These are phyloP conservation scores for Fulvia fulva DNA, from an alignment of 2,329 filamentous ascomycete genomes.

Conservation along the genomic window DNA sequence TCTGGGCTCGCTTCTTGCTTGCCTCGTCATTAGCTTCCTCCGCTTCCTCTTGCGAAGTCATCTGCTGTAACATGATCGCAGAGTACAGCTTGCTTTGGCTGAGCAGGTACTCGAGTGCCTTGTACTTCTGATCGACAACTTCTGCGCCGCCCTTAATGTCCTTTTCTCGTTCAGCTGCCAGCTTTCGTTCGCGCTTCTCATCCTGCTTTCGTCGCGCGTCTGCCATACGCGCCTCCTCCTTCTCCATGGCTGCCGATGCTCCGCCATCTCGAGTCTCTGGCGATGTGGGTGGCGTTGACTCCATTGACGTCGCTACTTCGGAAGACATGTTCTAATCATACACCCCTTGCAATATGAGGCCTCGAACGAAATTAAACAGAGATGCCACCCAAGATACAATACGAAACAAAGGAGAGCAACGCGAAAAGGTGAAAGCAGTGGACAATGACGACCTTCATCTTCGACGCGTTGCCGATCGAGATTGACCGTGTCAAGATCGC, in stretches of 20 bases:
- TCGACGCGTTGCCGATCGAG: neutral
- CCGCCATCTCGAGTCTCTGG: conserved; percentile 29
- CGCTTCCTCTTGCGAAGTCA: conserved; percentile 50
- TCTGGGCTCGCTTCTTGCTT: conserved; percentile 42
- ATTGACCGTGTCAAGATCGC: neutral
- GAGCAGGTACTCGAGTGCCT: conserved; percentile 50
- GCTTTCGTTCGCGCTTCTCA: conserved; percentile 40
- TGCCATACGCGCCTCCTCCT: conserved; percentile 46
- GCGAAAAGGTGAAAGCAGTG: neutral
- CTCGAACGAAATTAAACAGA: neutral
- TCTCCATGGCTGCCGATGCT: conserved; percentile 40
- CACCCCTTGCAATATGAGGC: neutral
- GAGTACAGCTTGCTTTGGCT: conserved; percentile 52
- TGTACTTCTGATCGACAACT: conserved; percentile 48
- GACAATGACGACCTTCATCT: neutral
- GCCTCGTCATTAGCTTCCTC: conserved; percentile 45
- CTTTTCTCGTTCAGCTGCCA: conserved; percentile 44
- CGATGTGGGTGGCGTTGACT: conserved; percentile 34
- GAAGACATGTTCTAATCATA: conserved; percentile 15
- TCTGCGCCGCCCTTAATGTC: conserved; percentile 45
- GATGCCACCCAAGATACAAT: neutral
- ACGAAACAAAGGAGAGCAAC: neutral
- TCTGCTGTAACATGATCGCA: conserved; percentile 50
- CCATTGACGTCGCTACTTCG: conserved; percentile 19
- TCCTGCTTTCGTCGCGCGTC: conserved; percentile 42